A percentile compares a stretch with the other conserved stretches of the same genome.
These are phyloP conservation scores for Myxozyma nipponensis DNA, from an alignment of 805 yeast genomes.

Conservation along the genomic window DNA sequence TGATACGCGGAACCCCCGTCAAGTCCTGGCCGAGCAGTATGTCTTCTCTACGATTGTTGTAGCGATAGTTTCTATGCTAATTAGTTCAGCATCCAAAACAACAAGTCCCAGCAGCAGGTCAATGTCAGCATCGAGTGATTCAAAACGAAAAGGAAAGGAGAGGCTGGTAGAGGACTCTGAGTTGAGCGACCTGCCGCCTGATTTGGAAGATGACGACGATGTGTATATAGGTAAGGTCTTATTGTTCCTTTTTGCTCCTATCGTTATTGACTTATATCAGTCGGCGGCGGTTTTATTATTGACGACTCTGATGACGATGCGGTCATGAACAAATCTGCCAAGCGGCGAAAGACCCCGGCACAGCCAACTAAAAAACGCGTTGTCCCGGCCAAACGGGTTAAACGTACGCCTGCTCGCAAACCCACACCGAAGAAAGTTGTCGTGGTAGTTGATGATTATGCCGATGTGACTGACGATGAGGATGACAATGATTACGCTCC, in stretches of 20 bases:
- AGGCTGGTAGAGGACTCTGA: conserved; percentile 4
- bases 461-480: neutral
- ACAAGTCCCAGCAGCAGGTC: neutral
- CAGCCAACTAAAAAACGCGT: neutral
- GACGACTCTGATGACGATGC: conserved; percentile 21
- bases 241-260: neutral
- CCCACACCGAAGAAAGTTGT: neutral
- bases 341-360: neutral
- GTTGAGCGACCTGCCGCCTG: conserved; percentile 1
- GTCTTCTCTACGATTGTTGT: neutral
- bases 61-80: neutral
- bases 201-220: conserved; percentile 7
- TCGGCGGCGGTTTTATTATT: conserved; percentile 16
- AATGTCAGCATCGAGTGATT: neutral
- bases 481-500: neutral
- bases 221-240: conserved; percentile 1
- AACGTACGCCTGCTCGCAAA: neutral
- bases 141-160: neutral
- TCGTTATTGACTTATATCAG: neutral
- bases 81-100: neutral
- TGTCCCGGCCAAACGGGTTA: neutral
- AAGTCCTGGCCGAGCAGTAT: neutral
- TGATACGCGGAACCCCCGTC: neutral
- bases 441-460: neutral
- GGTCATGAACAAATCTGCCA: conserved; percentile 1